Base-by-base conservation (phyloP, 768 basidiomycete genomes). In the Russula sp. region DNA sequence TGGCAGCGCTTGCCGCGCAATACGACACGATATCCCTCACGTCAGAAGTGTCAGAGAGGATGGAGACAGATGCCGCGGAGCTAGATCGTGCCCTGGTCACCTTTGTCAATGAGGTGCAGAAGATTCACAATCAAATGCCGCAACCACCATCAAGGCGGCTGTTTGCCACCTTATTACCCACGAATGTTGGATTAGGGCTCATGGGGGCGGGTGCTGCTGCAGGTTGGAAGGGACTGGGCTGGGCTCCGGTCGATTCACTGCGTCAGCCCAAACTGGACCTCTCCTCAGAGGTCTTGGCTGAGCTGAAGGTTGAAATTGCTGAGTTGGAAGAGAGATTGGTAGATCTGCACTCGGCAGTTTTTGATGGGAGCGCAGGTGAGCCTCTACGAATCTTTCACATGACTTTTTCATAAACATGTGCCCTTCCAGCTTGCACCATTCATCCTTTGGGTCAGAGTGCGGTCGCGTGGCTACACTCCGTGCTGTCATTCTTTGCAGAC, bases 1-100 rank as follows among this genome's bases (percentile, higher is more conserved):
- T 97, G 3, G 92, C 90, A 9, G 87, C 92, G n/a, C 88, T 96
- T 55, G 93, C 94, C 0, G 87, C 92, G 76, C 85, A 89, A 70
- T 91, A 90, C 65, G 88, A 92, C 70, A 87, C 88, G 0, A 86
- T 85, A 18, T 81, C 83, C 1, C 79, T 83, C 26, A 74, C 84
- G 5, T 74, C 79, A 13, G 86, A 89, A 65, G 88, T 87, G 16
- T 79, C 85, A 1, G 82, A 79, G 67, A 84, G 90, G 44, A 88
- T 91, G 65, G 86, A 89, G 70, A 80, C 84, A 6, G 90, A 91
- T 70, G 88, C 89, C 1, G 82, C 85, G 57, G 90, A 91, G 69
- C 79, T 92, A 11, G 88, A 89, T 65, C 81, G 84, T 40, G 89
- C 89, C 1, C 80, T 92, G 13, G 74, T 82, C 38, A 79, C 84